Base-by-base conservation (phyloP, 768 basidiomycete species). In the Clavaria fumosa region DNA sequence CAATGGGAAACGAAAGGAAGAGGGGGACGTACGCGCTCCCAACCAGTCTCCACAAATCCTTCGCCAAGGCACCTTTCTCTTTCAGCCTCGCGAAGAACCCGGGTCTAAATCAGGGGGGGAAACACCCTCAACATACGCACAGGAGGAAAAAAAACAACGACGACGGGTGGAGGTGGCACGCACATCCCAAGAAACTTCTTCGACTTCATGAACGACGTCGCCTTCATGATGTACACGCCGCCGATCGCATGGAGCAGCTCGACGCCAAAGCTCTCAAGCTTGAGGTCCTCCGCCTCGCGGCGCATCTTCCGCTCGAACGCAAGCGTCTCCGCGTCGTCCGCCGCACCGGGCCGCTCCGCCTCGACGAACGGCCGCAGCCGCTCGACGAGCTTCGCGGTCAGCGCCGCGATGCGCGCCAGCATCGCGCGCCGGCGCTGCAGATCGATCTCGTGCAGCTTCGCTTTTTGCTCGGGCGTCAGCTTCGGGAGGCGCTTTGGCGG, bases 1-100 rank as follows among this genome's bases (percentile, higher is more conserved):
- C 14, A 39, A 2, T 12, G 31, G 5, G 41, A 27, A 41, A 28
- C 19, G 28, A 27, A 22, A n/a, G n/a, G n/a, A n/a, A n/a, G n/a
- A n/a, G n/a, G n/a, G n/a, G n/a, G n/a, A 42, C 86, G 61, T 59
- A 90, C 78, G 93, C 93, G 66, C 85, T 89, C 23, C 88, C 85
- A 42, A 97, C 81, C 43, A 97, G 81, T 11, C 89, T 90, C 82
- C 88, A 97, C 0, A 90, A 84, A 47, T 99, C 95, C 57, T 97
- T 97, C 19, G 90, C 81, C 37, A 91, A 66, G 0, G 83, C 58
- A 4, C 88, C 89, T 56, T 90, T 91, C 59, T 99, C 95, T 59
- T 93, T 97, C 50, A 99, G 56, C 23, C 82, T 72, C 22, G 90
- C 84, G 61, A 85, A 89, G 63, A 95, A 93, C 12, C 90, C 91